A percentile compares a stretch with the other conserved stretches of the same genome.
These are phyloP conservation scores for Tylopilus sp. DNA, from an alignment of 1,284 basidiomycete species.

Conservation along the genomic window DNA sequence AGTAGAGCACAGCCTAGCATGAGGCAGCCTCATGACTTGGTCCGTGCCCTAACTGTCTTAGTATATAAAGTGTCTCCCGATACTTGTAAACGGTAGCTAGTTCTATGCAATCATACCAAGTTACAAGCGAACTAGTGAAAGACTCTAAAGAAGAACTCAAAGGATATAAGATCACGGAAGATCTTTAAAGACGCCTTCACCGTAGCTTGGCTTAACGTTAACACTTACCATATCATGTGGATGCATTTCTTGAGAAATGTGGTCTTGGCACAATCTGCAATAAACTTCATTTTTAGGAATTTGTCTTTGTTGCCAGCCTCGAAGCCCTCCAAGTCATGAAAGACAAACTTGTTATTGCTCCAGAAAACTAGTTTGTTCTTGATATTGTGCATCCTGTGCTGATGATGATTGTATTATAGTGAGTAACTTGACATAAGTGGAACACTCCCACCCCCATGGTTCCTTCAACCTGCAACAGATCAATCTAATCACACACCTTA, in stretches of 20 bases:
- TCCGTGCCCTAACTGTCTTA: too few relatives aligned
- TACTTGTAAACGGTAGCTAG: too few relatives aligned
- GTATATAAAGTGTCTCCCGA: too few relatives aligned
- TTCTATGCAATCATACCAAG: too few relatives aligned
- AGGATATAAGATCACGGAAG: too few relatives aligned
- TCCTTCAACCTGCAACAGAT: not conserved
- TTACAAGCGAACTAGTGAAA: too few relatives aligned
- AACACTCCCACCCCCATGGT: not conserved
- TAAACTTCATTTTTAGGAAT: not conserved
- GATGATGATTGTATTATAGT: not conserved
- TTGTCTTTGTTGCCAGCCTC: not conserved
- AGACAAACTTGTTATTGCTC: not conserved
- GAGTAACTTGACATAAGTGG: too few relatives aligned
- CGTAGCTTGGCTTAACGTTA: too few relatives aligned
- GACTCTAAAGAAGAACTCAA: too few relatives aligned
- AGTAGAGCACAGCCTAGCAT: too few relatives aligned
- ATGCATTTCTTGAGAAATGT: not conserved
- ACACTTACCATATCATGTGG: conserved; percentile 1
- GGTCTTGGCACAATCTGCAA: not conserved
- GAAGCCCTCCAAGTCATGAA: not conserved
- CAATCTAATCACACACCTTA: not conserved
- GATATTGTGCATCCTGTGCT: not conserved
- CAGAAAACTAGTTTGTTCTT: not conserved
- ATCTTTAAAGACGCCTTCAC: too few relatives aligned
- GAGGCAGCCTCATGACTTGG: too few relatives aligned